A percentile compares a stretch with the other conserved stretches of the same genome.
Evolutionary conservation across 2,329 filamentous ascomycete species (phyloP).

Genomic region (Penicillium sp.): DNA sequence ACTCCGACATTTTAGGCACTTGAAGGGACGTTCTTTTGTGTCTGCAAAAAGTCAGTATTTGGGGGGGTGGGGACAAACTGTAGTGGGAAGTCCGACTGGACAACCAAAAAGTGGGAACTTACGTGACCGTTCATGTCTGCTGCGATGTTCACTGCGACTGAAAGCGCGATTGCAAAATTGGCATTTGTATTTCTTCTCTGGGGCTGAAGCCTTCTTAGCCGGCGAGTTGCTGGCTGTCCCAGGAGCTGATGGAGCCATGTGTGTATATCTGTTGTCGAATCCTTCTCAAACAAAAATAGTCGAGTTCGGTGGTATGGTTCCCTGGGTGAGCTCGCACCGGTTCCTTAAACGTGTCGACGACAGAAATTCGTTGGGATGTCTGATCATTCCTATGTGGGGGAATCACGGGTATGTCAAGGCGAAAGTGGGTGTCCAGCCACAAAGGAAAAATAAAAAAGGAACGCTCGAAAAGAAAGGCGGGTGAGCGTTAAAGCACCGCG

Average conservation of each 20-base stretch:
- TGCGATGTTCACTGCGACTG: slow-evolving; percentile 94
- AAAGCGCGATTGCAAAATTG: slow-evolving; percentile 98
- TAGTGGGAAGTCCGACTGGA: background rate
- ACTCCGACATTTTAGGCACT: slow-evolving; percentile 96
- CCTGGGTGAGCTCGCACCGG: slow-evolving; percentile 44
- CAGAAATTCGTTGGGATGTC: slow-evolving; percentile 40
- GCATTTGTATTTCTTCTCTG: slow-evolving; percentile 99
- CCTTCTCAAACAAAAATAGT: slow-evolving; percentile 29
- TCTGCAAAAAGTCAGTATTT: slow-evolving; percentile 55
- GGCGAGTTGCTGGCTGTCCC: slow-evolving; percentile 68
- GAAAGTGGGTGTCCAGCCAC: slow-evolving; percentile 41
- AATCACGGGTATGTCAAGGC: slow-evolving; percentile 16
- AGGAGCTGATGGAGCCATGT: slow-evolving; percentile 51
- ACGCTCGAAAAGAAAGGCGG: slow-evolving; percentile 25
- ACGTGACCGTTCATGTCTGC: slow-evolving; percentile 96
- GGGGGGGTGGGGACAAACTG: background rate
- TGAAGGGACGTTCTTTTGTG: slow-evolving; percentile 98
- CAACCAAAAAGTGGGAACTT: slow-evolving; percentile 54
- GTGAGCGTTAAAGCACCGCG: slow-evolving; percentile 25
- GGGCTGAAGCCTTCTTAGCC: slow-evolving; percentile 78
- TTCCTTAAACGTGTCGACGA: slow-evolving; percentile 44
- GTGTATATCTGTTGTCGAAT: slow-evolving; percentile 16
- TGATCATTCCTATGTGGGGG: slow-evolving; percentile 45
- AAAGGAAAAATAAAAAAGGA: slow-evolving; percentile 18
- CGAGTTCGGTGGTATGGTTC: slow-evolving; percentile 37